Base-by-base conservation (phyloP, 2,329 filamentous ascomycete species). In the Pestalotiopsis sp. region DNA sequence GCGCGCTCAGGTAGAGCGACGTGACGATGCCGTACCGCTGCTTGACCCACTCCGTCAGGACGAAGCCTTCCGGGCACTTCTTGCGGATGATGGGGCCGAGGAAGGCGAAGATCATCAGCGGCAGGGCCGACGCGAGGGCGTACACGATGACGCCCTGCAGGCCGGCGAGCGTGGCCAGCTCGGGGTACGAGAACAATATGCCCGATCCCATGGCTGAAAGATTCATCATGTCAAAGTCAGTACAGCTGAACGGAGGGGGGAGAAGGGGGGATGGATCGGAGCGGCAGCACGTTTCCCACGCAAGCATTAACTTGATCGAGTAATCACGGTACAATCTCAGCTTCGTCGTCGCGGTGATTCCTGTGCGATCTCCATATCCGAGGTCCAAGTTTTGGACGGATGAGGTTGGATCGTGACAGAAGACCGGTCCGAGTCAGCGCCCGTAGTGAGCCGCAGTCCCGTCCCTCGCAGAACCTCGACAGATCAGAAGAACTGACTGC, bases 251-350 rank as follows among this genome's bases (percentile, higher is more conserved):
- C 73, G 71, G 60, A 72, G 27, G 65, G 66, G 68, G 70, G 71
- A 70, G 75, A 73, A 74, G 76, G 79, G 76, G 59, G 7, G 1
- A 74, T 77, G 79, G 81, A 79, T 83, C 82, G 84, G 89, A 93
- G 92, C 92, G 93, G 93, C 93, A 95, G 92, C 93, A 95, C 93
- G 87, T 95, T 95, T 92, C 93, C 91, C 93, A 95, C 93, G 93
- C 93, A 96, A 96, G 93, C 92, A 94, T 95, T 96, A 95, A 93
- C 93, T 96, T 96, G 93, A 93, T 96, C 93, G 93, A 95, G 93
- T 95, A 91, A 87, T 92, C 86, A 95, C 93, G 93, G 93, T 96
- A 90, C 92, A 91, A 91, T 95, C 93, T 96, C 93, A 95, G 93
- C 93, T 89, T 94, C 88, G 84, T 88, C 77, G 82, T 79, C 76